These are phyloP conservation scores for Jatropha podagrica DNA, from an alignment of 441 rosid genomes.

Conservation along the genomic window DNA sequence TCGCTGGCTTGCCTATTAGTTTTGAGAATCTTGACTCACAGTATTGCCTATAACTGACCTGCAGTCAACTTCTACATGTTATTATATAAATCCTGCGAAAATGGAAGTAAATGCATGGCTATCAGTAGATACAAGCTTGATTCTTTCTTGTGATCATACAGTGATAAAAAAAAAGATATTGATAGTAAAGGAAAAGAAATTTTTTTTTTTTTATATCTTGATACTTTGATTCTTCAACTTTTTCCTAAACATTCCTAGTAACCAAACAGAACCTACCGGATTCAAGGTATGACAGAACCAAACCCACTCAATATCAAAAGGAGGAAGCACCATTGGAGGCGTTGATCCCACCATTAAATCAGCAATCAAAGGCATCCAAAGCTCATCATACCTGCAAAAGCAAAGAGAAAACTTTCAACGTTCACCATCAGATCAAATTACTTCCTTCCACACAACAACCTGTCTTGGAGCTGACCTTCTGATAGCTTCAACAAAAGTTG, in stretches of 20 bases:
- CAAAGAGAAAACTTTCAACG: not conserved
- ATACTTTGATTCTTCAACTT: not conserved
- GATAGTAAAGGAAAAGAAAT: not conserved
- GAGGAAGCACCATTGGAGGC: slow-evolving; percentile 76
- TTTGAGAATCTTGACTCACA: slow-evolving; percentile 75
- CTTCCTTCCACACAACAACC: not conserved
- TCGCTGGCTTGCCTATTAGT: slow-evolving; percentile 66
- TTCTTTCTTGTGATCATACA: not conserved
- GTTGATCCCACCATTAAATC: slow-evolving; percentile 61
- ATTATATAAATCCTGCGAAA: not conserved
- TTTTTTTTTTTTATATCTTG: not conserved
- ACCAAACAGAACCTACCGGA: slow-evolving; percentile 53
- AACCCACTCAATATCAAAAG: slow-evolving; percentile 92
- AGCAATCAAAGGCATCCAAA: slow-evolving; percentile 93
- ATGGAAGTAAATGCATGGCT: not conserved
- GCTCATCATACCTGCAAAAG: slow-evolving; percentile 68
- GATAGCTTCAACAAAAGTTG: slow-evolving; percentile 57
- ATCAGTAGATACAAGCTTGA: no score
- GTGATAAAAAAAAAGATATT: not conserved
- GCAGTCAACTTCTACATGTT: not conserved
- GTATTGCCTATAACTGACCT: slow-evolving; percentile 66
- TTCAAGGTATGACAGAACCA: slow-evolving; percentile 93
- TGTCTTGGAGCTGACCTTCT: slow-evolving; percentile 45
- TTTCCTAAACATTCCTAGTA: slow-evolving; percentile 25
- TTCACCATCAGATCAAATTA: slow-evolving; percentile 21